Evolutionary conservation across 169 alveolate species (phyloP).

Genomic region (Besnoitia besnoiti): DNA sequence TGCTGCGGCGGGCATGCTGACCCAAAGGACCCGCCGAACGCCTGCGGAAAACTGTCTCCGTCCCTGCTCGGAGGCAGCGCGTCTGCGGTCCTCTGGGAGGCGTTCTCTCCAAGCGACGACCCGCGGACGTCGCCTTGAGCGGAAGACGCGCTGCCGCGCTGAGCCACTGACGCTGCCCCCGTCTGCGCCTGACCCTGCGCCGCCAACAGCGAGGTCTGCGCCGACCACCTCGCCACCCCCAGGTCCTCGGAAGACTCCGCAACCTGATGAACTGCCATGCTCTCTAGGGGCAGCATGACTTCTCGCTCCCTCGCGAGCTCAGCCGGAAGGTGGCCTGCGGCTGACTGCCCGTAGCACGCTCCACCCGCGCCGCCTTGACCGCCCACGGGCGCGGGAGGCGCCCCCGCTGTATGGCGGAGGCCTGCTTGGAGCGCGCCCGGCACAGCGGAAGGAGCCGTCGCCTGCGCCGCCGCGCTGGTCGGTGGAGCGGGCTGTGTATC

Average conservation of each 20-base stretch:
- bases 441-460: background rate
- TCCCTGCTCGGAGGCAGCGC: too few species aligned
- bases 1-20: background rate
- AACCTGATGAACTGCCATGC: background rate
- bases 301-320: background rate
- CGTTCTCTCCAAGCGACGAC: too few species aligned
- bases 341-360: background rate
- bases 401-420: background rate
- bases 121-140: too few species aligned
- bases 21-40: background rate
- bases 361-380: background rate
- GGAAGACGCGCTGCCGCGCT: too few species aligned
- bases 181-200: background rate
- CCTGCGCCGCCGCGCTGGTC: background rate
- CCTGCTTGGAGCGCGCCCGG: background rate
- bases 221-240: background rate
- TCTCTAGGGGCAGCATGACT: background rate
- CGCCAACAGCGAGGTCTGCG: background rate
- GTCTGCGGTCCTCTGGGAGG: too few species aligned
- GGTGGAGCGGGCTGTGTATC: background rate
- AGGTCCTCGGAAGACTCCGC: background rate
- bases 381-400: background rate
- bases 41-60: too few species aligned
- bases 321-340: background rate
- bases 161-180: background rate